Conservation (phyloP, 2,329 filamentous ascomycete species). For the Monilinia vaccinii-corymbosi region DNA sequence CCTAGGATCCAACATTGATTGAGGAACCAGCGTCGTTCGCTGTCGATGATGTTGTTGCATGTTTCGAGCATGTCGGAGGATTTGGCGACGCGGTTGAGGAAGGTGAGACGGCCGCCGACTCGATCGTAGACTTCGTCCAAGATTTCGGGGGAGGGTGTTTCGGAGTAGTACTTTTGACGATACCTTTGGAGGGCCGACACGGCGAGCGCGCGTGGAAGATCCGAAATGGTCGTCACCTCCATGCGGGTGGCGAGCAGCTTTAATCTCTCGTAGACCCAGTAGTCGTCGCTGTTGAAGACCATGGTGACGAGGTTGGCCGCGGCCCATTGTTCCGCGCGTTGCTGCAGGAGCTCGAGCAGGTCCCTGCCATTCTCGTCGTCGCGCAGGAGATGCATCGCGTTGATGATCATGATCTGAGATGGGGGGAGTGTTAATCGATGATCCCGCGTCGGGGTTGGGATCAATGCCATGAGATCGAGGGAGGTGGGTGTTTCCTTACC, state of each 20-base stretch:
- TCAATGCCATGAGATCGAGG: neutral
- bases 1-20: slow-evolving; percentile 74
- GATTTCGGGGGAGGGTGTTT: slow-evolving; percentile 43
- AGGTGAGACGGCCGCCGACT: slow-evolving; percentile 82
- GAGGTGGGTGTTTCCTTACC: slow-evolving; percentile 37
- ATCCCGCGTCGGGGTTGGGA: neutral
- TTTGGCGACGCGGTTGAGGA: slow-evolving; percentile 84
- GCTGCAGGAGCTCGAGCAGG: slow-evolving; percentile 87
- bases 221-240: slow-evolving; percentile 81
- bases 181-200: slow-evolving; percentile 70
- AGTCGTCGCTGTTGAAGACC: slow-evolving; percentile 95
- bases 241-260: slow-evolving; percentile 90
- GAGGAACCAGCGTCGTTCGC: slow-evolving; percentile 70
- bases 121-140: slow-evolving; percentile 75
- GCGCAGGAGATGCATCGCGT: slow-evolving; percentile 82
- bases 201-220: slow-evolving; percentile 71
- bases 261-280: slow-evolving; percentile 94
- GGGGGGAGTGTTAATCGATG: neutral
- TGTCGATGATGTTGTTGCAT: slow-evolving; percentile 62
- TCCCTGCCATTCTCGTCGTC: slow-evolving; percentile 92
- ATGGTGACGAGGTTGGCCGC: slow-evolving; percentile 82
- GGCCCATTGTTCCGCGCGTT: slow-evolving; percentile 93
- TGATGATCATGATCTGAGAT: slow-evolving; percentile 60
- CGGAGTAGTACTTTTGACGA: slow-evolving; percentile 65
- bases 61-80: slow-evolving; percentile 68